Percentiles rank a stretch among this genome's conserved stretches.
phyloP scores from a whole-genome alignment of 2,329 filamentous ascomycete species.

The Metarhizium guizhouense region DNA sequence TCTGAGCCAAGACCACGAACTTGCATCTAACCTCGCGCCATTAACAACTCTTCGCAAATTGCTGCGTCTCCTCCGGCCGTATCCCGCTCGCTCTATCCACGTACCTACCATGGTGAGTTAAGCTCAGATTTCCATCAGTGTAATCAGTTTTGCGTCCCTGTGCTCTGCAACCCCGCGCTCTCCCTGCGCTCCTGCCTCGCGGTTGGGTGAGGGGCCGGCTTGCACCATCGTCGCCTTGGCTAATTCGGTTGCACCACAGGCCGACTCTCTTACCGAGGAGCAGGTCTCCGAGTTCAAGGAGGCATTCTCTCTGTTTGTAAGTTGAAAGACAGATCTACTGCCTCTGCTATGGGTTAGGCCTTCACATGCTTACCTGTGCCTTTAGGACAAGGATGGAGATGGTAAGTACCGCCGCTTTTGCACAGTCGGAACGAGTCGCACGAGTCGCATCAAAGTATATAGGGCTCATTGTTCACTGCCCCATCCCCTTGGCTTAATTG shows the following conservation, averaged over 20 bases:
- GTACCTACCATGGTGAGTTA: conserved; percentile 6
- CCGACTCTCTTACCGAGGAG: conserved; percentile 97
- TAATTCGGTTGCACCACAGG: conserved; percentile 43
- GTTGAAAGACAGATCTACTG: conserved; percentile 24
- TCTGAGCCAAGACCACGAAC: background rate
- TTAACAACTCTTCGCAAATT: background rate
- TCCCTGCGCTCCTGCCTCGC: conserved; percentile 13
- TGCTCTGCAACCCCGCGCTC: background rate
- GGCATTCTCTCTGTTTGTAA: conserved; percentile 99
- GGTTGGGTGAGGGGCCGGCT: conserved; percentile 1
- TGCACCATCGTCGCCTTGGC: conserved; percentile 11
- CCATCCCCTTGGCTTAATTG: background rate
- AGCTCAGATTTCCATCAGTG: background rate
- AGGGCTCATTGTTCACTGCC: background rate
- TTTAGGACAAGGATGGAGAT: conserved; percentile 83
- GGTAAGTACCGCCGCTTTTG: conserved; percentile 48
- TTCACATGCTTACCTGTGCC: conserved; percentile 5
- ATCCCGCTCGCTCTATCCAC: background rate
- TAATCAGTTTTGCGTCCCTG: background rate
- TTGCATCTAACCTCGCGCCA: background rate
- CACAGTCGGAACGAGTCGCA: background rate
- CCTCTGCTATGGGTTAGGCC: background rate
- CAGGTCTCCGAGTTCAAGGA: conserved; percentile 99
- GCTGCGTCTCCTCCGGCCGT: background rate
- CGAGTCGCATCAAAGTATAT: background rate